Percentiles rank a stretch among this genome's conserved stretches.
These are phyloP conservation scores for Hypoxylon rickii DNA, from an alignment of 495 filamentous ascomycete genomes.

Conservation along the genomic window DNA sequence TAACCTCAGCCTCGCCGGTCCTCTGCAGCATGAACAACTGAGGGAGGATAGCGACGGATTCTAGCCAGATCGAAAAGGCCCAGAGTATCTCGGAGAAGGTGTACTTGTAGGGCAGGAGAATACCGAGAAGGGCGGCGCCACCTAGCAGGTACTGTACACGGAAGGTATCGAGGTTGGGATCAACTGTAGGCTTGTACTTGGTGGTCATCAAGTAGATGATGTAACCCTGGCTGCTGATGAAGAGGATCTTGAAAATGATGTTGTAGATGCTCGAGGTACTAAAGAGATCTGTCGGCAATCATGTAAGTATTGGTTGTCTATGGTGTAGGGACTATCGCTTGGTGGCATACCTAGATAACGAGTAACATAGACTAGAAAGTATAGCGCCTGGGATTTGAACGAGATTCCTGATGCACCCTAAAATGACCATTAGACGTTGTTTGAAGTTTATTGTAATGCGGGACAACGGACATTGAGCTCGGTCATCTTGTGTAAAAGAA, in stretches of 20 bases:
- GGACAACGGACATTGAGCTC: conserved; percentile 71
- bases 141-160: conserved; percentile 89
- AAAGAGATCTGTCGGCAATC: conserved; percentile 69
- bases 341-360: conserved; percentile 76
- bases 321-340: conserved; percentile 6
- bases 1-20: conserved; percentile 96
- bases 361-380: conserved; percentile 89
- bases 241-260: conserved; percentile 92
- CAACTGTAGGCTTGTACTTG: conserved; percentile 93
- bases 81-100: conserved; percentile 78
- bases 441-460: neutral
- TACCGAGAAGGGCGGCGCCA: conserved; percentile 73
- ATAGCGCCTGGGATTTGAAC: conserved; percentile 95
- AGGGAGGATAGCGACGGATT: conserved; percentile 92
- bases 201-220: conserved; percentile 96
- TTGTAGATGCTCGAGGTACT: conserved; percentile 87
- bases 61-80: conserved; percentile 97
- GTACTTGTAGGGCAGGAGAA: conserved; percentile 85
- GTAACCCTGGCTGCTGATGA: conserved; percentile 86
- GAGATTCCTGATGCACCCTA: conserved; percentile 97
- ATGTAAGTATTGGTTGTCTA: conserved; percentile 11
- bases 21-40: conserved; percentile 98
- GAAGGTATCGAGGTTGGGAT: conserved; percentile 95
- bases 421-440: conserved; percentile 22
- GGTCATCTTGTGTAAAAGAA: conserved; percentile 94